Evolutionary conservation across 106 monocot genomes (phyloP), one percentile per base, ranked within the genome.

Genomic region (Dendrobium officinale): DNA sequence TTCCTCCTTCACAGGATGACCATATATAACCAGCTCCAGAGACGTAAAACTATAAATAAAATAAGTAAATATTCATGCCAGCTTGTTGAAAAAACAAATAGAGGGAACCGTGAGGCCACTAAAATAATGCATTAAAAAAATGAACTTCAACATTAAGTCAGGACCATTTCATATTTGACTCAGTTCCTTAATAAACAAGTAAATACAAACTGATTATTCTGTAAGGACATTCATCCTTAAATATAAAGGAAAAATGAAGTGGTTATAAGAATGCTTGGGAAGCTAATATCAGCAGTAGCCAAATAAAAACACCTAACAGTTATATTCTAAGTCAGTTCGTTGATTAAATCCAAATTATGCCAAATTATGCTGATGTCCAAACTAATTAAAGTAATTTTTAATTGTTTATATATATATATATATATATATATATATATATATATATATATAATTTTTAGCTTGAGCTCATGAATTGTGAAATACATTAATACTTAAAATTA

Each of bases 11-110:
- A 82, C 55, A 82, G 1, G 67, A 75, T 66, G 91, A 85, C 99
- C 99, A 99, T 81, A 99, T 87, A 81, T 88, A 95, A 83, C 94
- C 97, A 80, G 82, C 89, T 26, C 95, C 90, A 77, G 91, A 88
- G 78, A 84, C 84, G 47, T 84, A 81, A 85, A 29, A 82, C 98
- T 99, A 78, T 3, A 19, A 73, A 61, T 48, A 74, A 17, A 80
- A 77, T 33, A 45, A 51, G 45, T 77, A 42, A 1, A 9, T 72
- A 73, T 43, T 8, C 54, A 55, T 29, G 22, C 9, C 72, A 44
- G 7, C 37, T 37, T 73, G 73, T 67, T 67, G 9, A 56, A 67
- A 26, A 66, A n/a, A 26, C 22, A 66, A 66, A 66, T 66, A 26
- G 8, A 66, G 17, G 15, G 56, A 22, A 26, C 22, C 4, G 7